Conservation (phyloP, 2,329 filamentous ascomycete genomes). For the Westerdykella sp. region DNA sequence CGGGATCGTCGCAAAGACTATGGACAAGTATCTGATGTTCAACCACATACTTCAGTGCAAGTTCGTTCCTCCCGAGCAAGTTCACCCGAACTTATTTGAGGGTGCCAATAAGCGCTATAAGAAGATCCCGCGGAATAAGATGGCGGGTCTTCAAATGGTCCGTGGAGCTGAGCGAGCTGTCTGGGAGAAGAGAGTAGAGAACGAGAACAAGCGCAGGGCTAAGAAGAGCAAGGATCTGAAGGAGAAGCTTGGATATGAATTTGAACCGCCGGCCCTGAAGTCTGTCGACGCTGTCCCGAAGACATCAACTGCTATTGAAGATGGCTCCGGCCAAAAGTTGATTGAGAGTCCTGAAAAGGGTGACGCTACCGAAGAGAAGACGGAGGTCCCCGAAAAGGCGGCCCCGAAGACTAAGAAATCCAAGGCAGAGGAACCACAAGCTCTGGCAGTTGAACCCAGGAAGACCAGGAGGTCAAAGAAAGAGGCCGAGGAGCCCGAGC, state of each 20-base stretch:
- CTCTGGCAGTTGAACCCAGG: slow-evolving; percentile 9
- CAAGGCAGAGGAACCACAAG: slow-evolving; percentile 15
- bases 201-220: slow-evolving; percentile 64
- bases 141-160: slow-evolving; percentile 69
- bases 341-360: slow-evolving; percentile 15
- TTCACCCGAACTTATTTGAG: slow-evolving; percentile 80
- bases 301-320: slow-evolving; percentile 19
- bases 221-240: slow-evolving; percentile 69
- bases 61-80: slow-evolving; percentile 65
- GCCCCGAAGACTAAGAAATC: slow-evolving; percentile 17
- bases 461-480: slow-evolving; percentile 6
- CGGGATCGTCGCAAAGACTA: slow-evolving; percentile 86
- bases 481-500: slow-evolving; percentile 12
- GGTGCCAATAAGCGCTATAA: slow-evolving; percentile 88
- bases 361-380: slow-evolving; percentile 4
- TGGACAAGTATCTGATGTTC: slow-evolving; percentile 96
- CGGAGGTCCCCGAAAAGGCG: slow-evolving; percentile 9
- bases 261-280: slow-evolving; percentile 68
- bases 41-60: slow-evolving; percentile 89
- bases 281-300: slow-evolving; percentile 42
- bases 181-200: slow-evolving; percentile 72
- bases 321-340: slow-evolving; percentile 19
- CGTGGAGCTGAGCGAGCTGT: slow-evolving; percentile 64
- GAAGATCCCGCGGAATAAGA: slow-evolving; percentile 77
- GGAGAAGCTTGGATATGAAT: slow-evolving; percentile 76